Evolutionary conservation across 2,329 filamentous ascomycete species (phyloP), one percentile per base, ranked within the genome.

Genomic region (Apiospora marii): DNA sequence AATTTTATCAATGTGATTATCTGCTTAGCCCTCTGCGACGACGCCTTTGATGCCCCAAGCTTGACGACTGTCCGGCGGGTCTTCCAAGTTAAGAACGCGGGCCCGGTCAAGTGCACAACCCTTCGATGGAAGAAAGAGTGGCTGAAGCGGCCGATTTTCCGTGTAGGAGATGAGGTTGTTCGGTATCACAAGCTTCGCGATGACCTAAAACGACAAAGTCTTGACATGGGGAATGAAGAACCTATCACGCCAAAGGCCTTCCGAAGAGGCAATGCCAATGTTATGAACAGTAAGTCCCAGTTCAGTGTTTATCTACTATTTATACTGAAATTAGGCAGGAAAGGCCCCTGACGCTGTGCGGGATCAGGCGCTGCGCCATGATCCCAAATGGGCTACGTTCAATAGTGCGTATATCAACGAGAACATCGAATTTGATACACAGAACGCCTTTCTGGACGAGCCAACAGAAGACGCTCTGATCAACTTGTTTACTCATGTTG

Each of bases 301-400:
- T n/a, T n/a, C n/a, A n/a, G n/a, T n/a, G n/a, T n/a, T n/a, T n/a
- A n/a, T n/a, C n/a, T n/a, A n/a, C n/a, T n/a, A n/a, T n/a, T n/a
- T n/a, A n/a, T n/a, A n/a, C n/a, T n/a, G n/a, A n/a, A n/a, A n/a
- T n/a, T n/a, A n/a, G n/a, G n/a, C n/a, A n/a, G n/a, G n/a, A n/a
- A n/a, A n/a, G n/a, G n/a, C n/a, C n/a, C n/a, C n/a, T 72, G 77
- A 81, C 74, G 72, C 74, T n/a, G 73, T 81, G 37, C 73, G 74
- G 51, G 74, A 81, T 74, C 72, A 81, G 72, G 78, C 81, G 34
- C 78, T 81, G 72, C 77, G 74, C 30, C 73, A 81, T 72, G 71
- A 81, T 64, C 79, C 79, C 70, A 70, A 71, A 48, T 81, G 75
- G 67, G 69, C 67, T 1, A 81, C 75, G 2, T 81, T 81, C 41